Evolutionary conservation across 108 stramenopile species (phyloP), one percentile per base, ranked within the genome.

Genomic region (Parmales sp.): DNA sequence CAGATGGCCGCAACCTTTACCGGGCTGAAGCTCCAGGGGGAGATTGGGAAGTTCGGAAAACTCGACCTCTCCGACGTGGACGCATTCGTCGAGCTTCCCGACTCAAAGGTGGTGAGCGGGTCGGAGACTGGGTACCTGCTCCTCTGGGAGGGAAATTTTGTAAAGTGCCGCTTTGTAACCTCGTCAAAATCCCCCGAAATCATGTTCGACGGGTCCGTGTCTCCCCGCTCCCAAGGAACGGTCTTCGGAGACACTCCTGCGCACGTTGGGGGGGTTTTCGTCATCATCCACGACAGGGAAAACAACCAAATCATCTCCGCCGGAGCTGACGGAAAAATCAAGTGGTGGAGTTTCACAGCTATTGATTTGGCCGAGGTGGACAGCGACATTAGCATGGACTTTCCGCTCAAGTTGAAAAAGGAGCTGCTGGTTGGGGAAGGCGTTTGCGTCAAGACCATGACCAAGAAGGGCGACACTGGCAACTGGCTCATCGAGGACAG

Each of bases 91-190:
- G 80, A 76, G 64, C 63, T 86, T 50, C 85, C 85, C 8, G 83
- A 86, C 31, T 79, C 75, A 0, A 84, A 84, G 70, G 80, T 83
- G 8, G 37, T 84, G 34, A 76, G 69, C 16, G 77, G 83, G 20
- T 65, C 75, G 0, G 85, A 86, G 63, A 38, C 48, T 0, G 85
- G 85, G 7, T 38, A 39, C 2, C 79, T 86, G 18, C 78, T 84
- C 1, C 45, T 86, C 11, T 86, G 85, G 85, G 83, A 86, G 38
- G 85, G 83, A 1, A 68, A 80, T 68, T 83, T 84, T 51, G 82
- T 84, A 45, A 86, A 86, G 63, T 82, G 79, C 51, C 70, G 72
- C 5, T 34, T 60, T 34, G 54, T 60, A 13, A 60, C 54, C 26
- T 60, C 54, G 8, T 60, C 54, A 28, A 13, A 28, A 28, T 34